Base-by-base conservation (phyloP, 1,284 basidiomycete species). In the Ustilago loliicola region DNA sequence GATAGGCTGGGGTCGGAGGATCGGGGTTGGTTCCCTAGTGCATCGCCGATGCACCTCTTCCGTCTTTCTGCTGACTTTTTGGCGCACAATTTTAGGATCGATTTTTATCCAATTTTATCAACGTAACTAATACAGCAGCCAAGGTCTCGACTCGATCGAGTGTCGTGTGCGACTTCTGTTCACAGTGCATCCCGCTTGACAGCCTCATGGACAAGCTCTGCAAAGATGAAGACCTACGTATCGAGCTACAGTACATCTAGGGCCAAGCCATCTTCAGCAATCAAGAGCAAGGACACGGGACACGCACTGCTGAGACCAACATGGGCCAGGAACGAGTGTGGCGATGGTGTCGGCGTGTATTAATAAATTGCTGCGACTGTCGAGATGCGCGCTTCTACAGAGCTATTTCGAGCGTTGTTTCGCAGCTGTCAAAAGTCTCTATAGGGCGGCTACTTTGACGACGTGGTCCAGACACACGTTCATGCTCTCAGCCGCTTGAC, bases 261-360 rank as follows among this genome's bases (percentile, higher is more conserved):
- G 32, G 6, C 11, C 11, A 11, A 11, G 32, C 32, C 32, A 34
- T 34, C 40, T 13, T 8, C 17, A 21, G n/a, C 4, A 8, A 9
- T 9, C 40, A 17, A 42, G 21, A 23, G 48, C 25, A 29, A 50
- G 7, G 27, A 25, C 27, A 29, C 42, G 42, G 42, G 42, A 21
- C 42, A 21, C 0, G 8, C n/a, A 45, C 15, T 15, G 48, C 25
- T n/a, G 40, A 45, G 15, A 29, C 48, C 58, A 51, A 60, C 48
- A 51, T n/a, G 58, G 58, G 23, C 58, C 23, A 60, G 58, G 47
- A 60, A 51, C 58, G 21, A 38, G 13, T 7, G 2, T 11, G 48
- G 25, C 25, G 23, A 25, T 50, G 3, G 48, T 21, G 45, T 21
- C 45, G n/a, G 45, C 45, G 45, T 47, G n/a, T 21, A n/a, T n/a